Percentiles rank a stretch among this genome's conserved stretches.
Conservation (phyloP, 495 filamentous ascomycete species). For the Rhizodiscina lignyota region DNA sequence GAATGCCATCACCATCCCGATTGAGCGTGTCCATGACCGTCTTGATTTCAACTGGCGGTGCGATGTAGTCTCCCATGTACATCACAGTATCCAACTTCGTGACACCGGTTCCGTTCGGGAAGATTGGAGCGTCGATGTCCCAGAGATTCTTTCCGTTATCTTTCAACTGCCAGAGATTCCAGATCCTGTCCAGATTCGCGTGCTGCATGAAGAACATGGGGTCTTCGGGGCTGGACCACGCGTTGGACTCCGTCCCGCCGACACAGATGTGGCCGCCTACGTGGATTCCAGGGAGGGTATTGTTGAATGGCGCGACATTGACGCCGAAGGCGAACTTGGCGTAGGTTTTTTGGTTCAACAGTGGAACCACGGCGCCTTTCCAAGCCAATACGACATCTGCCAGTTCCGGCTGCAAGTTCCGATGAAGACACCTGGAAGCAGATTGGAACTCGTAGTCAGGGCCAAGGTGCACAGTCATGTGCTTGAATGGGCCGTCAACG, state of each 20-base stretch:
- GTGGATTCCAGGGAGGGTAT: not conserved
- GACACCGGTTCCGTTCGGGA: not conserved
- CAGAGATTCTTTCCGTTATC: not conserved
- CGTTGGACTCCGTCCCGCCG: not conserved
- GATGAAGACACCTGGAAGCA: too few relatives aligned
- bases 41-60: not conserved
- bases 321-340: not conserved
- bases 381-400: not conserved
- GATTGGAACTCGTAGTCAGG: too few relatives aligned
- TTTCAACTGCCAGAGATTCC: constrained; percentile 2
- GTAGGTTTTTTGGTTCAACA: not conserved
- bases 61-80: not conserved
- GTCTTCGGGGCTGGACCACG: not conserved
- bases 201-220: constrained; percentile 4
- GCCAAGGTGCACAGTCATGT: not conserved
- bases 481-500: constrained; percentile 1
- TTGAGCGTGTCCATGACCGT: constrained; percentile 1
- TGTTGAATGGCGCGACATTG: not conserved
- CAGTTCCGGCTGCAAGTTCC: not conserved
- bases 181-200: constrained; percentile 3
- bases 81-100: not conserved
- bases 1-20: not conserved
- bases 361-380: not conserved
- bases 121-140: not conserved
- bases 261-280: not conserved